A percentile compares a stretch with the other conserved stretches of the same genome.
Conservation (phyloP, 495 filamentous ascomycete genomes). For the Hypoxylon subgilvum region DNA sequence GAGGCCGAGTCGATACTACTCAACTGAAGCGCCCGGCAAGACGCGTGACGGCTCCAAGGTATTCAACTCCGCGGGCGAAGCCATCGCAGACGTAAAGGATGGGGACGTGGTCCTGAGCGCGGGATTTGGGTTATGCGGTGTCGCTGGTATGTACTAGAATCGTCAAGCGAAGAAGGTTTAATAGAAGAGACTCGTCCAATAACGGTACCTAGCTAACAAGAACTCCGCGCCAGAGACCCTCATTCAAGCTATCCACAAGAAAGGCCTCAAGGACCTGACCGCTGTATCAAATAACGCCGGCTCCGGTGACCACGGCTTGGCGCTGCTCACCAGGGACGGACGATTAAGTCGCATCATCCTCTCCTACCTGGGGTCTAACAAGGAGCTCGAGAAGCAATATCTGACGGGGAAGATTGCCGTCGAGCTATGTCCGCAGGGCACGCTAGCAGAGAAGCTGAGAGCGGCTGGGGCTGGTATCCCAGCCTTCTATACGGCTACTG, state of each 20-base stretch:
- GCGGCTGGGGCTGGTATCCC: conserved; percentile 71
- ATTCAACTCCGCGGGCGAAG: conserved; percentile 63
- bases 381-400: conserved; percentile 68
- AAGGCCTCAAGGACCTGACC: conserved; percentile 61
- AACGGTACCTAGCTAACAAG: neutral
- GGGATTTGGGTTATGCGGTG: conserved; percentile 67
- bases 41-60: conserved; percentile 57
- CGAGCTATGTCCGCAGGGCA: conserved; percentile 70
- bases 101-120: conserved; percentile 64
- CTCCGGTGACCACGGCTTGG: conserved; percentile 59
- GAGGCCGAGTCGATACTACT: conserved; percentile 24
- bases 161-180: neutral
- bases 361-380: conserved; percentile 68
- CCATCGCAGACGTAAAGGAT: conserved; percentile 63
- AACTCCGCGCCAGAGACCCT: conserved; percentile 49
- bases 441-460: conserved; percentile 65
- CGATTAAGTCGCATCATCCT: conserved; percentile 66
- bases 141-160: conserved; percentile 54
- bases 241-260: conserved; percentile 55
- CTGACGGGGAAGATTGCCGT: conserved; percentile 66
- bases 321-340: conserved; percentile 58
- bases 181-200: neutral
- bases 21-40: conserved; percentile 35
- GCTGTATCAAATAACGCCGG: conserved; percentile 73
- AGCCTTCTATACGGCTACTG: conserved; percentile 70